Conservation (phyloP, 2,329 filamentous ascomycete genomes). For the Nemania abortiva region DNA sequence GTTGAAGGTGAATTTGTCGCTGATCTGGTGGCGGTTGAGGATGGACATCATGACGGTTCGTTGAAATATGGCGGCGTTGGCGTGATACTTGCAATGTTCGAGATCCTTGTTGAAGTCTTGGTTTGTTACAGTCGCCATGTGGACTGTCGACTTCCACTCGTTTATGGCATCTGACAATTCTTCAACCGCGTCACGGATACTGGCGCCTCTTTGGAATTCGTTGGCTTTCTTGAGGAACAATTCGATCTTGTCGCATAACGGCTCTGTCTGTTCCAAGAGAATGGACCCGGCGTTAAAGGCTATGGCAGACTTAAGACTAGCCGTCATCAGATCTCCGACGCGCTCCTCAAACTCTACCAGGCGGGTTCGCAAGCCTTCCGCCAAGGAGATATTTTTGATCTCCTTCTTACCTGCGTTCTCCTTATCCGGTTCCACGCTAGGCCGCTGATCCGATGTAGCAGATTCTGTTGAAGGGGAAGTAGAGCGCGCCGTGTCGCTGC, state of each 20-base stretch:
- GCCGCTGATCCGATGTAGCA: neutral
- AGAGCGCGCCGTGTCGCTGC: conserved; percentile 9
- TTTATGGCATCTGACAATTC: conserved; percentile 4
- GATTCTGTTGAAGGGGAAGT: conserved; percentile 14
- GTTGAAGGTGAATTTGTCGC: conserved; percentile 14
- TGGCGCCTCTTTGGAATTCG: neutral
- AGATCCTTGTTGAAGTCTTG: conserved; percentile 15
- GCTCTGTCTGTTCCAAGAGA: conserved; percentile 1
- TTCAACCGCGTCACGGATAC: conserved; percentile 1
- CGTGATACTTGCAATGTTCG: neutral
- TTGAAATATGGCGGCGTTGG: conserved; percentile 18
- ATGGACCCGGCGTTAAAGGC: neutral
- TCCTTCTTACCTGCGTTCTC: neutral
- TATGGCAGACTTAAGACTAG: conserved; percentile 4
- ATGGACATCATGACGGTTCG: conserved; percentile 27
- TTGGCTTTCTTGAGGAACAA: conserved; percentile 10
- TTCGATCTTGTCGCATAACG: conserved; percentile 11
- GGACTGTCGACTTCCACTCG: conserved; percentile 12
- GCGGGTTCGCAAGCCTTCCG: conserved; percentile 23
- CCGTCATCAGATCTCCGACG: conserved; percentile 7
- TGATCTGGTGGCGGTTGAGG: conserved; percentile 9
- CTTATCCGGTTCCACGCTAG: conserved; percentile 1
- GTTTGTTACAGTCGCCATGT: neutral
- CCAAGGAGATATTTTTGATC: conserved; percentile 3
- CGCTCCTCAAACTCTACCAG: conserved; percentile 7